Percentiles rank a stretch among this genome's conserved stretches.
Evolutionary conservation across 2,329 filamentous ascomycete species (phyloP).

Genomic region (Annulohypoxylon truncatum): DNA sequence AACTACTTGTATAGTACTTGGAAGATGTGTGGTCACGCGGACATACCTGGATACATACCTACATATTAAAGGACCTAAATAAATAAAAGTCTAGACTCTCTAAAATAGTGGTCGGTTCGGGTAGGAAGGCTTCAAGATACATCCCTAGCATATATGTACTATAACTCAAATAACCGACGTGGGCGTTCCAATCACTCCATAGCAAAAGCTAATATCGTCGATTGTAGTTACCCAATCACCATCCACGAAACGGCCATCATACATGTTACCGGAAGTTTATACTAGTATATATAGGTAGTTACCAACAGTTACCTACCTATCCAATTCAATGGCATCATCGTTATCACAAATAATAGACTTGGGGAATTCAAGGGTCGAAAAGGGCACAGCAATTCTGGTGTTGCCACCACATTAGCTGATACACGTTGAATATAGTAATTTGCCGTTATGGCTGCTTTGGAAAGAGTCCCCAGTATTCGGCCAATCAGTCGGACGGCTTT

Average conservation of each 20-base stretch:
- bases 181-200: not conserved
- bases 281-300: too few relatives aligned
- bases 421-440: slow-evolving; percentile 3
- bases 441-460: slow-evolving; percentile 35
- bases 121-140: not conserved
- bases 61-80: not conserved
- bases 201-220: not conserved
- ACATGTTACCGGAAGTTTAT: not conserved
- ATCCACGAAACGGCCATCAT: not conserved
- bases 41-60: too few relatives aligned
- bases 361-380: too few relatives aligned
- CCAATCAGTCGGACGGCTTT: slow-evolving; percentile 48
- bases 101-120: slow-evolving; percentile 3
- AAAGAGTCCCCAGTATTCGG: slow-evolving; percentile 16
- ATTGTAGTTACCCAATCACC: not conserved
- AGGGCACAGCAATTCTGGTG: slow-evolving; percentile 1
- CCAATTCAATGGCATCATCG: slow-evolving; percentile 29
- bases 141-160: not conserved
- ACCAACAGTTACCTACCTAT: too few relatives aligned
- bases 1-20: not conserved
- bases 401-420: slow-evolving; percentile 4
- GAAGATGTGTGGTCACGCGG: too few relatives aligned
- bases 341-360: too few relatives aligned
- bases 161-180: too few relatives aligned
- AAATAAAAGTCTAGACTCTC: slow-evolving; percentile 1